A percentile compares a stretch with the other conserved stretches of the same genome.
phyloP scores from a whole-genome alignment of 768 basidiomycete species.

The Kondoa malvinella region DNA sequence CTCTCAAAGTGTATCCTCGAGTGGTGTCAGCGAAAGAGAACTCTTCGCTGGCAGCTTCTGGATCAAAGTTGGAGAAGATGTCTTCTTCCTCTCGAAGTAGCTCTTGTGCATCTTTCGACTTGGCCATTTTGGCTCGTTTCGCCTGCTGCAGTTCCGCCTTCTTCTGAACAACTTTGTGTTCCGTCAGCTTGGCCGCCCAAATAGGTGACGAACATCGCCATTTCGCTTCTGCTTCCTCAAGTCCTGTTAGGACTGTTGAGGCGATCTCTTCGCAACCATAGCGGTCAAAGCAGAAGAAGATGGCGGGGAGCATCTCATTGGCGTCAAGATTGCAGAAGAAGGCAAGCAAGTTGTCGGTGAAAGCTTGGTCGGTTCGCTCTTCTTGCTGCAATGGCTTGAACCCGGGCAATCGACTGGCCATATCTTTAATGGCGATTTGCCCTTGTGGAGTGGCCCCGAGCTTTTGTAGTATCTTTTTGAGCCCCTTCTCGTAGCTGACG shows the following conservation, averaged over 20 bases:
- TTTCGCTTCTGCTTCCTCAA: conserved; percentile 37
- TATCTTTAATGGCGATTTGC: conserved; percentile 30
- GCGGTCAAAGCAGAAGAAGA: conserved; percentile 53
- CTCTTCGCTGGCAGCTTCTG: too few relatives aligned
- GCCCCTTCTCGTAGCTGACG: conserved; percentile 41
- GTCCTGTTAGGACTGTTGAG: conserved; percentile 29
- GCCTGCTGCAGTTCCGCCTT: conserved; percentile 40
- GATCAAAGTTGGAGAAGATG: too few relatives aligned
- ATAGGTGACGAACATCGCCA: conserved; percentile 38
- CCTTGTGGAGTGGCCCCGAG: conserved; percentile 33
- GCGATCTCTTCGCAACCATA: conserved; percentile 45
- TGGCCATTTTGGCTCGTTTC: conserved; percentile 32
- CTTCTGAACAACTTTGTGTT: conserved; percentile 41
- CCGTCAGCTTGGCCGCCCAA: conserved; percentile 42
- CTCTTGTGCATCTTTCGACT: conserved; percentile 31
- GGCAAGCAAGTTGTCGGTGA: conserved; percentile 33
- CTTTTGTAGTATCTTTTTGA: conserved; percentile 41
- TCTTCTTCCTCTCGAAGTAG: too few relatives aligned
- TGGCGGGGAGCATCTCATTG: conserved; percentile 44
- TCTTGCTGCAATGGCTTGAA: conserved; percentile 16
- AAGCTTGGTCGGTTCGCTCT: conserved; percentile 30
- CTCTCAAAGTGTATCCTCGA: background rate
- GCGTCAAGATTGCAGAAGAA: conserved; percentile 46
- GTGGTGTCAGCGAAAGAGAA: background rate
- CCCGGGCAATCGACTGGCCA: conserved; percentile 32